phyloP scores from a whole-genome alignment of 148 eudicot genomes.

The Cornus florida region DNA sequence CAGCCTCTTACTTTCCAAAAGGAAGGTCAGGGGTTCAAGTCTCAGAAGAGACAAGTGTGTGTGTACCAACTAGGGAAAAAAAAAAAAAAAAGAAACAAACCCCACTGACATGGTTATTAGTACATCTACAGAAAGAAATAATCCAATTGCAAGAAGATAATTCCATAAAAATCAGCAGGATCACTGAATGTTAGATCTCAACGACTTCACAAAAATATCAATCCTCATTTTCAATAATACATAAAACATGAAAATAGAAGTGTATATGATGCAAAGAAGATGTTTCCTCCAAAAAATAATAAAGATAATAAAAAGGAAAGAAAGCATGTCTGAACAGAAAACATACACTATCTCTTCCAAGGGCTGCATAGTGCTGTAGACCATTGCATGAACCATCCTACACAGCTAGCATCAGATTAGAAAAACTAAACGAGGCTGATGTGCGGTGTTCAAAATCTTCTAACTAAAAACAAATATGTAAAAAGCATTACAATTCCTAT shows the following conservation, averaged over 20 bases:
- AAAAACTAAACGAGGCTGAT: neutral
- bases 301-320: neutral
- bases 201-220: neutral
- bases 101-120: neutral
- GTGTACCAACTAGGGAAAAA: too few species aligned
- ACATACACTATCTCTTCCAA: conserved; percentile 87
- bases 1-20: too few species aligned
- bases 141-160: neutral
- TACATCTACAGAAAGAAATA: neutral
- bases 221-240: neutral
- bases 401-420: conserved; percentile 1
- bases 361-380: conserved; percentile 93
- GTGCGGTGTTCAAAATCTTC: neutral
- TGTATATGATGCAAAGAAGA: conserved; percentile 3
- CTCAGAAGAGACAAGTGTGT: too few species aligned
- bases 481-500: neutral
- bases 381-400: conserved; percentile 99
- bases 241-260: neutral
- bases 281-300: neutral
- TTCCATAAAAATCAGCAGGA: neutral
- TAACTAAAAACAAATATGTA: neutral
- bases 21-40: too few species aligned
- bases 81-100: neutral
- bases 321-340: conserved; percentile 11
- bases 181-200: neutral